These are phyloP conservation scores for Anisodus acutangulus DNA, from an alignment of 257 asterid genomes.

Conservation along the genomic window DNA sequence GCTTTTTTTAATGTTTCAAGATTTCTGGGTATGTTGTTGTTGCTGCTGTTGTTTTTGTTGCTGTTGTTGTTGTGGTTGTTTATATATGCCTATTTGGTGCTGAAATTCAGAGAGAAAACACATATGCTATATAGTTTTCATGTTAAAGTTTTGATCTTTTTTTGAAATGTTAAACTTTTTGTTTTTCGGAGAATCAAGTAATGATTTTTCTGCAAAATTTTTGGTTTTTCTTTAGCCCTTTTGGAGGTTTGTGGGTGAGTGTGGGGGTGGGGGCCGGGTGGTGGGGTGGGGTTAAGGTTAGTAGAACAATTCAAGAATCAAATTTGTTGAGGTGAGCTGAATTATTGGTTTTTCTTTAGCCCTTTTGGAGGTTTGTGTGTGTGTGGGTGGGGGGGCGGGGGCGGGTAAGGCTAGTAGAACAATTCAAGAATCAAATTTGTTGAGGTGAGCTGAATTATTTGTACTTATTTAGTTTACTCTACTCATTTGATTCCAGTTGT, in stretches of 20 bases:
- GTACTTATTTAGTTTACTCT: not conserved
- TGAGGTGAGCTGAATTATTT: slow-evolving; percentile 3
- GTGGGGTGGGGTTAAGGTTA: not conserved
- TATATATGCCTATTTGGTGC: not conserved
- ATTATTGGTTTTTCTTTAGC: not conserved
- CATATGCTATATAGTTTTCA: no score
- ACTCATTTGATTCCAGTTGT: not conserved
- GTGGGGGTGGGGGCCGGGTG: not conserved
- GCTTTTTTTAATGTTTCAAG: not conserved
- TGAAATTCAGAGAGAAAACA: not conserved
- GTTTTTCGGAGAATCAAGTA: not conserved
- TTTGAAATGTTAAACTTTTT: not conserved
- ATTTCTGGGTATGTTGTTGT: not conserved
- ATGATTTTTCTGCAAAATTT: not conserved
- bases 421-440: not conserved
- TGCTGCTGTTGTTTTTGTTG: no score
- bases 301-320: not conserved
- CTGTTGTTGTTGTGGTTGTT: no score
- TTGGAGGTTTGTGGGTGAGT: not conserved
- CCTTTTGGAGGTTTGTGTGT: not conserved
- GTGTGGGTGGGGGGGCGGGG: no score
- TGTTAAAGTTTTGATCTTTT: slow-evolving; percentile 22
- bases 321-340: not conserved
- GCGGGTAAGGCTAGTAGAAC: not conserved
- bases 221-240: not conserved